Percentiles rank a stretch among this genome's conserved stretches.
Conservation (phyloP, 331 rosid species). For the Phaseolus coccineus region DNA sequence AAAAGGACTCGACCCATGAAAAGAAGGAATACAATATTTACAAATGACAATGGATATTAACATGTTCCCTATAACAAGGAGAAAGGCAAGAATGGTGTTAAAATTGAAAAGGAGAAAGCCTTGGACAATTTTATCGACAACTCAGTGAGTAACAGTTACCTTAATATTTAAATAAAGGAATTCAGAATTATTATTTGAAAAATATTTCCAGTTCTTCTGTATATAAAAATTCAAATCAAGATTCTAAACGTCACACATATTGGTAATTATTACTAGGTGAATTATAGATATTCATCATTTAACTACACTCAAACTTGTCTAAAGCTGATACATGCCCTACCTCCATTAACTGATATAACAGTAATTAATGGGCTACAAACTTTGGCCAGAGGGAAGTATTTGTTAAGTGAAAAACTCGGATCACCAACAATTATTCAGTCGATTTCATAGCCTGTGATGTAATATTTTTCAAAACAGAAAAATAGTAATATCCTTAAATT, state of each 20-base stretch:
- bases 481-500: slow-evolving; percentile 17
- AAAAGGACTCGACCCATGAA: background rate
- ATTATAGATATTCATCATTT: slow-evolving; percentile 10
- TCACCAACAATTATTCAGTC: background rate
- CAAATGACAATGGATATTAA: background rate
- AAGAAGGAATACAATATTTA: slow-evolving; percentile 1
- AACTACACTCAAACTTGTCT: background rate
- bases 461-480: slow-evolving; percentile 10
- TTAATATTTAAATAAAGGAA: slow-evolving; percentile 21
- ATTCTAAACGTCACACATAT: background rate
- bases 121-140: slow-evolving; percentile 13
- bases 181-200: slow-evolving; percentile 2
- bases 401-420: slow-evolving; percentile 7
- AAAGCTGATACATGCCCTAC: slow-evolving; percentile 1
- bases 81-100: background rate
- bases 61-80: slow-evolving; percentile 13
- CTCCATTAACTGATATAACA: slow-evolving; percentile 1
- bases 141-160: background rate
- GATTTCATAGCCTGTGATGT: background rate
- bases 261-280: background rate
- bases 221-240: background rate
- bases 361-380: background rate
- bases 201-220: slow-evolving; percentile 7
- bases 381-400: slow-evolving; percentile 5
- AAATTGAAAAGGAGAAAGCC: slow-evolving; percentile 5